Evolutionary conservation across 164 flowering plant genomes (phyloP).

Genomic region (Aristolochia californica): DNA sequence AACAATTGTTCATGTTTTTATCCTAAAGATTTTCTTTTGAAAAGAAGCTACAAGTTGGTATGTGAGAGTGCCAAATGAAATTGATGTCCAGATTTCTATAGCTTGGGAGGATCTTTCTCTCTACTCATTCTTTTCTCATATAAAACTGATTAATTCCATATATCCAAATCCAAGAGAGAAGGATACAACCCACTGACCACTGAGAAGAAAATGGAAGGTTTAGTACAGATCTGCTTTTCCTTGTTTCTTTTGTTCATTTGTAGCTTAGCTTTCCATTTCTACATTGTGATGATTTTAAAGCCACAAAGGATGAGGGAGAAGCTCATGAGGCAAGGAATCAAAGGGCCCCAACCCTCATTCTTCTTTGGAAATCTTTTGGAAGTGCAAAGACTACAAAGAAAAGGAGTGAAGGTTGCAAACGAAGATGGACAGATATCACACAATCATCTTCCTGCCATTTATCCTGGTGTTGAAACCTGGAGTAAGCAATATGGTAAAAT

Average conservation of each 20-base stretch:
- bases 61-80: too few species aligned
- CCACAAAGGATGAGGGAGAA: background rate
- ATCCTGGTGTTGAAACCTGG: background rate
- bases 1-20: too few species aligned
- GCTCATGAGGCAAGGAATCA: constrained; percentile 3
- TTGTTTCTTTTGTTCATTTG: background rate
- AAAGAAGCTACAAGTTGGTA: too few species aligned
- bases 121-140: too few species aligned
- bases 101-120: too few species aligned
- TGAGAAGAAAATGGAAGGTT: background rate
- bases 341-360: constrained; percentile 5
- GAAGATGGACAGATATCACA: too few species aligned
- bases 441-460: too few species aligned
- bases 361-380: background rate
- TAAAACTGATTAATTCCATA: too few species aligned
- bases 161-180: background rate
- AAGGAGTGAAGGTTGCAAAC: background rate
- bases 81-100: too few species aligned
- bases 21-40: too few species aligned
- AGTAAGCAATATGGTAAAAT: background rate
- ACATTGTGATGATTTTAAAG: background rate
- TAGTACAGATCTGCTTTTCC: background rate
- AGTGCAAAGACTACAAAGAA: background rate
- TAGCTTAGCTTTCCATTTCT: background rate
- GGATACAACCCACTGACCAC: too few species aligned